These are phyloP conservation scores for Fusarium metavorans DNA, from an alignment of 2,329 filamentous ascomycete species.

Conservation along the genomic window DNA sequence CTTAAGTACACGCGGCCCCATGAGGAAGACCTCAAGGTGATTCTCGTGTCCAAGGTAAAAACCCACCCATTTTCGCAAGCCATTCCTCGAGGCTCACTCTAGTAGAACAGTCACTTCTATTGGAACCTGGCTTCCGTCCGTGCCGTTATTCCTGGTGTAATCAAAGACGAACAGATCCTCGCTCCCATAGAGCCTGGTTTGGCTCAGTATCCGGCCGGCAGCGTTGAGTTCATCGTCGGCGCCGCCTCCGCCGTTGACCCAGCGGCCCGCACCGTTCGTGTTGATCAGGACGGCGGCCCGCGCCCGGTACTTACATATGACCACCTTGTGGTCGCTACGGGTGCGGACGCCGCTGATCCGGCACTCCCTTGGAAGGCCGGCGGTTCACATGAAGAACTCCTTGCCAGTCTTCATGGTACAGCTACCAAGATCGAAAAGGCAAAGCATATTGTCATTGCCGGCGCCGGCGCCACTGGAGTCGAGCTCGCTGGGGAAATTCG, in stretches of 20 bases:
- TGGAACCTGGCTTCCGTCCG: conserved; percentile 70
- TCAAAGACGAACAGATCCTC: conserved; percentile 64
- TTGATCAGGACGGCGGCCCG: conserved; percentile 44
- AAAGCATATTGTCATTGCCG: conserved; percentile 66
- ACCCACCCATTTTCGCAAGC: not conserved
- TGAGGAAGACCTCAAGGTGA: conserved; percentile 62
- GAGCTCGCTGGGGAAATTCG: conserved; percentile 68
- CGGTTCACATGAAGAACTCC: conserved; percentile 59
- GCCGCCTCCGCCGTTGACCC: conserved; percentile 57
- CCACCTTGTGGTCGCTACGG: conserved; percentile 69
- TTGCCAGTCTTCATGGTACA: conserved; percentile 55
- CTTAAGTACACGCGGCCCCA: conserved; percentile 63
- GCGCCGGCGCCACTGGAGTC: conserved; percentile 67
- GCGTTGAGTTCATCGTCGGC: conserved; percentile 66
- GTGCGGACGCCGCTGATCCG: conserved; percentile 57
- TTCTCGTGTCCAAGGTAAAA: conserved; percentile 66
- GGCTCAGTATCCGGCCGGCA: conserved; percentile 60
- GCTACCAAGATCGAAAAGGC: conserved; percentile 58
- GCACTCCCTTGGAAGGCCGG: conserved; percentile 65
- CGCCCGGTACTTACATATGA: conserved; percentile 56
- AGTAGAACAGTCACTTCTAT: conserved; percentile 67
- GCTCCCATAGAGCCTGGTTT: conserved; percentile 63
- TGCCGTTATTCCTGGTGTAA: conserved; percentile 62
- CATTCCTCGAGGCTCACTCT: not conserved
- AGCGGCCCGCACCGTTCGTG: conserved; percentile 55